Evolutionary conservation across 1,139 yeast species (phyloP), one percentile per base, ranked within the genome.

Genomic region (Suhomyces chickasaworum): DNA sequence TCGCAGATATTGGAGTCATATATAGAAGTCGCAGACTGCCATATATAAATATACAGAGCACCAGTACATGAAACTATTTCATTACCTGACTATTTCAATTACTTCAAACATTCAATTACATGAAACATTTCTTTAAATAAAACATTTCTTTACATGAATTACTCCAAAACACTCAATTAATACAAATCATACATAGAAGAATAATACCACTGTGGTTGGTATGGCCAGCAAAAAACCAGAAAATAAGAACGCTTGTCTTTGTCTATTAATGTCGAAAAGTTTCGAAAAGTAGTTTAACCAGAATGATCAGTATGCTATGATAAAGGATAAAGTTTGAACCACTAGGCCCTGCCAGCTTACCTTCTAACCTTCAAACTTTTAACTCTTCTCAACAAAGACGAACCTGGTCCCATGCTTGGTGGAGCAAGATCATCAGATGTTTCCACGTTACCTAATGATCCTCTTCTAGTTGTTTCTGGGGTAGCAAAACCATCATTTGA

Each of bases 321-420:
- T 38, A 30, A 18, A 37, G 33, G 16, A 25, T 38, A 30, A 18
- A 37, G 33, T 13, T 18, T 30, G 35, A 36, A 25, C 21, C 8
- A 32, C 39, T 16, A 16, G 39, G 21, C 41, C 29, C 31, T 31
- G 29, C 34, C 35, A 29, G 30, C 36, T 43, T 39, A 53, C 55
- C 75, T 68, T 47, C 87, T 82, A 42, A 87, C 95, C 68, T 86
- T 87, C 69, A 90, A 78, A 74, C 96, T 87, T 71, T 87, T 88
- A 39, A 90, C 97, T 65, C 97, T 84, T 61, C 87, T 82, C 58
- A 90, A 72, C 54, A 90, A 75, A 9, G 89, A 73, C 64, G 51
- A 48, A 7, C 52, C 53, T 12, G 50, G 39, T 8, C 57, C 54
- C 30, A 50, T 49, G 10, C 51, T 50, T n/a, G 52, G 55, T 16